Conservation (phyloP, 176 grass and related monocot genomes). For the Sorghum bicolor region Sorghum_bicolor_NCBIv3 NC_012872.2:72072501-72073000, state of each 20-base stretch:
- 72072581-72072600: not conserved
- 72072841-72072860: constrained; percentile 22
- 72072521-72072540: constrained; percentile 1
- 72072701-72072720: not conserved
- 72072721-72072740: not conserved
- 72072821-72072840: constrained; percentile 9
- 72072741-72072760: not conserved
- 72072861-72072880: not conserved
- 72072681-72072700: not conserved
- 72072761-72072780: not conserved
- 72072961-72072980: too few species aligned
- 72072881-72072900: not conserved
- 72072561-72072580: not conserved
- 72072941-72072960: not conserved
- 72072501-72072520: not conserved
- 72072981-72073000: too few species aligned
- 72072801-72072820: not conserved
- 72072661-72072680: not conserved
- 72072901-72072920: constrained; percentile 36
- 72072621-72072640: not conserved
- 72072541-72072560: not conserved
- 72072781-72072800: not conserved
- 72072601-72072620: not conserved
- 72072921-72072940: not conserved
- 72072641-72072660: not conserved